Percentiles rank a stretch among this genome's conserved stretches.
Conservation (phyloP, 768 basidiomycete species). For the Suillus clintonianus region DNA sequence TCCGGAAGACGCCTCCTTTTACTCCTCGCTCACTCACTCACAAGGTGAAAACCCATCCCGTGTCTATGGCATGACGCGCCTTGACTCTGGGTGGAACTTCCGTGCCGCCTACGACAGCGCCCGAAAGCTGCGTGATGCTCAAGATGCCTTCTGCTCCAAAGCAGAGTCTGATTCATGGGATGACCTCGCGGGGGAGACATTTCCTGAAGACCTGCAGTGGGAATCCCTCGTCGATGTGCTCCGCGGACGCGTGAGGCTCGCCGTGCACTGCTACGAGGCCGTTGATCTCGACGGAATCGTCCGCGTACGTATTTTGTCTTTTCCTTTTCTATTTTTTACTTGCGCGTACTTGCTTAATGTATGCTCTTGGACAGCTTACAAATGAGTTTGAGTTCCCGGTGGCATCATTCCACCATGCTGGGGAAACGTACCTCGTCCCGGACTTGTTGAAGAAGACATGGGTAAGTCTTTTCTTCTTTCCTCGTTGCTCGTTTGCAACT, state of each 20-base stretch:
- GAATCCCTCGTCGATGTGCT: constrained; percentile 78
- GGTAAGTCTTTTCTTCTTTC: constrained; percentile 36
- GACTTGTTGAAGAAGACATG: constrained; percentile 71
- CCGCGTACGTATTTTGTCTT: constrained; percentile 47
- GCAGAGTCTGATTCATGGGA: constrained; percentile 50
- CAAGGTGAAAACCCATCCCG: constrained; percentile 37
- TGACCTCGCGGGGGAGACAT: constrained; percentile 36
- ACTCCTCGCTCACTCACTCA: not conserved
- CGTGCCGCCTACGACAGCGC: constrained; percentile 82
- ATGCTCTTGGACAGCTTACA: constrained; percentile 48
- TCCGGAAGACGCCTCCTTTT: not conserved
- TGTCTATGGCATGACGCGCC: constrained; percentile 53
- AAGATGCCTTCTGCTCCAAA: constrained; percentile 71
- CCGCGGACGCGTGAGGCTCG: constrained; percentile 67
- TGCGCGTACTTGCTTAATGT: not conserved
- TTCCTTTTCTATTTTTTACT: not conserved
- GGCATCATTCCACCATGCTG: constrained; percentile 77
- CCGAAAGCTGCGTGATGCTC: constrained; percentile 61
- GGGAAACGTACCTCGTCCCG: constrained; percentile 82
- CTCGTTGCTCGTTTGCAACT: not conserved
- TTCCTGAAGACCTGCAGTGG: constrained; percentile 71
- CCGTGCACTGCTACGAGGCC: constrained; percentile 46
- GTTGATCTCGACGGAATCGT: constrained; percentile 76
- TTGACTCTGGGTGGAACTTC: constrained; percentile 80
- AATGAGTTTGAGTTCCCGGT: constrained; percentile 86